These are phyloP conservation scores for Geoglossum cookeanum DNA, from an alignment of 2,329 filamentous ascomycete species.

Conservation along the genomic window DNA sequence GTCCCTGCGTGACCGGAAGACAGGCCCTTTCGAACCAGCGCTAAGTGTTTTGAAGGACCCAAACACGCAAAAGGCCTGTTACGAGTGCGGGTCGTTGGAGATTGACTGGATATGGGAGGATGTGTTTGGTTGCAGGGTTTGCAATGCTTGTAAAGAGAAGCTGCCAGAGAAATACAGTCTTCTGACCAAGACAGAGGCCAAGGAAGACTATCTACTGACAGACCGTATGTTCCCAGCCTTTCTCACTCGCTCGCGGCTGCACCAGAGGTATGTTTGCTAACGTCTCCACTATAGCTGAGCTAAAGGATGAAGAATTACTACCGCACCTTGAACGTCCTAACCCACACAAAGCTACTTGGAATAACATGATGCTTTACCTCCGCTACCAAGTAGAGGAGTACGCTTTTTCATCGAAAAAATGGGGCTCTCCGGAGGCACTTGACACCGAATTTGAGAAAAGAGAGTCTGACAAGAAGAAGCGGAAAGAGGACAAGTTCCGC, in stretches of 20 bases:
- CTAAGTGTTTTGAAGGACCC: slow-evolving; percentile 53
- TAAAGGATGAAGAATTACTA: slow-evolving; percentile 72
- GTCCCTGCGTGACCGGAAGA: slow-evolving; percentile 51
- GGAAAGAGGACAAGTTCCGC: slow-evolving; percentile 85
- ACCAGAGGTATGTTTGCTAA: background rate
- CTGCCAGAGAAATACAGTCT: slow-evolving; percentile 83
- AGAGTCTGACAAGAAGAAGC: slow-evolving; percentile 58
- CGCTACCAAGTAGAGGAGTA: slow-evolving; percentile 90
- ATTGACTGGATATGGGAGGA: slow-evolving; percentile 95
- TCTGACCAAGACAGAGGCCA: slow-evolving; percentile 89
- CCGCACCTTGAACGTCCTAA: slow-evolving; percentile 82
- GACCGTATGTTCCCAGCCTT: slow-evolving; percentile 42
- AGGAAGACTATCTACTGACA: slow-evolving; percentile 86
- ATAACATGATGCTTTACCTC: slow-evolving; percentile 96
- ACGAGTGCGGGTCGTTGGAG: slow-evolving; percentile 66
- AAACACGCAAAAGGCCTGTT: slow-evolving; percentile 51
- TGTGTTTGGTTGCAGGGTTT: slow-evolving; percentile 56
- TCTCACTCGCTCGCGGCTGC: background rate
- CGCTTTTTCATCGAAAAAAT: slow-evolving; percentile 64
- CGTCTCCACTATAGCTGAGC: slow-evolving; percentile 40
- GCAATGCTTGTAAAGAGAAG: slow-evolving; percentile 72
- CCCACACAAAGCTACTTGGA: slow-evolving; percentile 88
- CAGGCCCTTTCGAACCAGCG: slow-evolving; percentile 75
- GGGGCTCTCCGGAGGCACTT: slow-evolving; percentile 69
- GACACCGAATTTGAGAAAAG: slow-evolving; percentile 77